Base-by-base conservation (phyloP, 1,284 basidiomycete genomes). In the Cutaneotrichosporon dermatis region DNA sequence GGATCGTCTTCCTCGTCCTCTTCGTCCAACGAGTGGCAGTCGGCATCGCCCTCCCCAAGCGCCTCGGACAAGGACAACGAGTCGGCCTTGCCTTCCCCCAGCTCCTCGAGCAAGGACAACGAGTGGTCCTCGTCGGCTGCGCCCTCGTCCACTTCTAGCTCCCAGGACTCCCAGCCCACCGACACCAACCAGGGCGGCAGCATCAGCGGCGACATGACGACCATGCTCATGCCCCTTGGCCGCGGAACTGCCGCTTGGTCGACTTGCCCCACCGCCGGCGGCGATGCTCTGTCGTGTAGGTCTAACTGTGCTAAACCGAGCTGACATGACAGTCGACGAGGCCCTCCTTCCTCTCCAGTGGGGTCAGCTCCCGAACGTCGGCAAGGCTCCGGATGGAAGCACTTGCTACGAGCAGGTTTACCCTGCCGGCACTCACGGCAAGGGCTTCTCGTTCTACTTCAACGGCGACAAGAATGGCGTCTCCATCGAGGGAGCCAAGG, bases 361-460 rank as follows among this genome's bases (percentile, higher is more conserved):
- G 11, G 72, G 73, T 13, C 65, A 63, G 56, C 66, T 76, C 9
- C 69, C 73, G 6, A 42, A 65, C 4, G 13, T 59, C 13, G 56
- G 40, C 13, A 50, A 39, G n/a, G 69, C 76, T 0, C 76, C 76
- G 3, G 76, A 78, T 61, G 76, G 76, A 6, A 61, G 68, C 3
- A 15, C 55, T 5, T 69, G 69, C n/a, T 53, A 55, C 34, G 51
- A 44, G 37, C 39, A 56, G 39, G 61, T 54, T 54, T 79, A 71
- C 70, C 73, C 73, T 6, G 62, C 67, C 5, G 69, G 68, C 2
- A 63, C 66, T 15, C 59, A 69, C 63, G 64, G 70, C 40, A 53
- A 63, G 36, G 63, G 66, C 40, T 73, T 68, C 67, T 69, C 63
- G 41, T 76, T 75, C 64, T 78, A 76, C 68, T 63, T 72, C 42